Base-by-base conservation (phyloP, 805 yeast genomes). In the Metschnikowia corniflorae region DNA sequence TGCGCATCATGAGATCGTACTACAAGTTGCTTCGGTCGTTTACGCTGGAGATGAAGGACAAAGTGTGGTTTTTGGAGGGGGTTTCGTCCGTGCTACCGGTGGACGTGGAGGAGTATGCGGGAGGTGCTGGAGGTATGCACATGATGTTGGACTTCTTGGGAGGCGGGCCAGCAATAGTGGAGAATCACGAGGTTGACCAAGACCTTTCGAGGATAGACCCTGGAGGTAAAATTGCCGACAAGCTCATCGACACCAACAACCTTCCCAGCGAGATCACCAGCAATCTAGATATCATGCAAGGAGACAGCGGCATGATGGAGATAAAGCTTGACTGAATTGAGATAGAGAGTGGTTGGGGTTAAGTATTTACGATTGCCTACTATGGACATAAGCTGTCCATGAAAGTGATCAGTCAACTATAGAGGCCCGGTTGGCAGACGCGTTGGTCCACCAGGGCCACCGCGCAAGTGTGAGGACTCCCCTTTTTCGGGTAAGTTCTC, bases 31-130 rank as follows among this genome's bases (percentile, higher is more conserved):
- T 89, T 31, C 68, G 95, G 47, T 79, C 82, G 12, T 89, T 84
- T 58, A 86, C 95, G 0, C 77, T 81, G 23, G 94, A 86, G 53
- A 82, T 85, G 83, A 85, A 84, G 57, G 93, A 88, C 51, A 77
- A 77, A 49, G 94, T 89, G 13, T 89, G 97, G 97, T 88, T 89
- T 50, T 68, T 89, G 45, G 95, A 89, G 60, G 97, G 97, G 4
- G 51, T 49, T 7, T 77, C 93, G 5, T 78, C 80, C 37, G 95
- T 88, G 1, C 68, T 89, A 31, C 96, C 96, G 0, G 94, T 82
- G 8, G 95, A 88, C 58, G 95, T 86, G 37, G 96, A 89, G 50
- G 87, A 83, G 51, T 84, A 86, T 54, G 80, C 89, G 10, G 95
- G 95, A 26, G 86, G 94, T 29, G 69, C 77, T 37, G 93, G 94